A percentile compares a stretch with the other conserved stretches of the same genome.
Evolutionary conservation across 1,284 basidiomycete genomes (phyloP).

Genomic region (Moesziomyces aphidis): DNA sequence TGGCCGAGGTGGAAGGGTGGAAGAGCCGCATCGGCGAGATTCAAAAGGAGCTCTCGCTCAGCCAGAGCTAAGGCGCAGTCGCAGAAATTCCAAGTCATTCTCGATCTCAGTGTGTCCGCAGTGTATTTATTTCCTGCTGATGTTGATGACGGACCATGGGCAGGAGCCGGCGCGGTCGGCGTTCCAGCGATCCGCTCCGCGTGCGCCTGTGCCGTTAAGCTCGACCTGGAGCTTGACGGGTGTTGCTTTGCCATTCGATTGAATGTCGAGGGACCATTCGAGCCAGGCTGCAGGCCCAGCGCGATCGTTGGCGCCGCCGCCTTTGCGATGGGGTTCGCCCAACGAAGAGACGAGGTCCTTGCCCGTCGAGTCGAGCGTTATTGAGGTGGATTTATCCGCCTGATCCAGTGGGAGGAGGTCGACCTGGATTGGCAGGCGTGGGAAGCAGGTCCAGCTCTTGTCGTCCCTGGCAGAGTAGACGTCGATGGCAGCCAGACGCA

Average conservation of each 20-base stretch:
- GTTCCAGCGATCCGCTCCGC: conserved; percentile 40
- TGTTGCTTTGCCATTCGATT: neutral
- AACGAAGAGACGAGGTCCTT: conserved; percentile 27
- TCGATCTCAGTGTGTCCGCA: neutral
- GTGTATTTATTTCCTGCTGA: conserved; percentile 6
- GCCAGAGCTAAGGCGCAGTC: conserved; percentile 28
- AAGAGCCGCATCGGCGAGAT: conserved; percentile 68
- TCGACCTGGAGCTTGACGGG: conserved; percentile 26
- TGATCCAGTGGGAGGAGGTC: neutral
- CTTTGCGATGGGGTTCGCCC: conserved; percentile 43
- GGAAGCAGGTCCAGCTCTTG: conserved; percentile 22
- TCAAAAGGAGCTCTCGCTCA: conserved; percentile 68
- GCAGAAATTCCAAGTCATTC: neutral
- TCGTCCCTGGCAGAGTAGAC: conserved; percentile 33
- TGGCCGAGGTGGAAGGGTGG: conserved; percentile 69
- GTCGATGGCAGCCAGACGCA: conserved; percentile 31
- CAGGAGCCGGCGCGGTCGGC: conserved; percentile 26
- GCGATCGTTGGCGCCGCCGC: conserved; percentile 29
- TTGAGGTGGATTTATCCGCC: neutral
- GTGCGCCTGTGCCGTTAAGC: conserved; percentile 29
- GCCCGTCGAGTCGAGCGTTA: conserved; percentile 17
- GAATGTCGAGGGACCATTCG: conserved; percentile 30
- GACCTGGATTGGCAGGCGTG: conserved; percentile 18
- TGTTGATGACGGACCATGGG: conserved; percentile 33
- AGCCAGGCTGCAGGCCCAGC: conserved; percentile 43